Conservation (phyloP, 306 rosid genomes). For the Castanospermum australe region DNA sequence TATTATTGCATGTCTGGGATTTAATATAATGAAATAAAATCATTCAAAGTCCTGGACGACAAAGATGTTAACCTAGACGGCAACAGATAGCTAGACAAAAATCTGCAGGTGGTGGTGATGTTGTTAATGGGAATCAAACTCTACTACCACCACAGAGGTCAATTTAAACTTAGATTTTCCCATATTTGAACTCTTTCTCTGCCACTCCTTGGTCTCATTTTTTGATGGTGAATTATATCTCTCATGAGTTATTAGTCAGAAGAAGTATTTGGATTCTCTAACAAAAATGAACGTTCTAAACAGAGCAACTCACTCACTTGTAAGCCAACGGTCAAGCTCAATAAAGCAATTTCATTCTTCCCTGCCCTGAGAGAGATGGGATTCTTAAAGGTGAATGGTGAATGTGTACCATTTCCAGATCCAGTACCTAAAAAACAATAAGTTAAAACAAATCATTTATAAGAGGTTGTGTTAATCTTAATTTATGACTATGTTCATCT, state of each 20-base stretch:
- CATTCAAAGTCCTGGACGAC: not conserved
- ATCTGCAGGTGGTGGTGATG: not conserved
- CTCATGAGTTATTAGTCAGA: not conserved
- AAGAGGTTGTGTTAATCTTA: not conserved
- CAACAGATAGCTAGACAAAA: not conserved
- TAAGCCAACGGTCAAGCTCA: slow-evolving; percentile 90
- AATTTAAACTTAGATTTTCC: not conserved
- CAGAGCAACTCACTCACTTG: slow-evolving; percentile 46
- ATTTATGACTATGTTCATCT: not conserved
- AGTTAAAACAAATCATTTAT: slow-evolving; percentile 2
- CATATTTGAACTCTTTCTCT: not conserved
- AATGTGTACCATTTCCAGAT: slow-evolving; percentile 81
- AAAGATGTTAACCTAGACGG: not conserved
- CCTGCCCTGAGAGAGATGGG: slow-evolving; percentile 76
- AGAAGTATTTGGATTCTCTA: not conserved
- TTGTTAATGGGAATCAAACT: not conserved
- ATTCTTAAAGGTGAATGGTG: slow-evolving; percentile 56
- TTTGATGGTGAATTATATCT: not conserved
- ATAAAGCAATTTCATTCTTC: slow-evolving; percentile 77
- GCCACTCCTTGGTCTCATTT: not conserved
- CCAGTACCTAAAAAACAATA: slow-evolving; percentile 60
- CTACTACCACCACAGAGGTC: not conserved
- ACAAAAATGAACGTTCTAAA: slow-evolving; percentile 4
- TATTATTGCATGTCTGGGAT: not conserved
- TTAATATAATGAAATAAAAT: not conserved